Conservation (phyloP, 106 monocot genomes). For the Dendrobium officinale region DNA sequence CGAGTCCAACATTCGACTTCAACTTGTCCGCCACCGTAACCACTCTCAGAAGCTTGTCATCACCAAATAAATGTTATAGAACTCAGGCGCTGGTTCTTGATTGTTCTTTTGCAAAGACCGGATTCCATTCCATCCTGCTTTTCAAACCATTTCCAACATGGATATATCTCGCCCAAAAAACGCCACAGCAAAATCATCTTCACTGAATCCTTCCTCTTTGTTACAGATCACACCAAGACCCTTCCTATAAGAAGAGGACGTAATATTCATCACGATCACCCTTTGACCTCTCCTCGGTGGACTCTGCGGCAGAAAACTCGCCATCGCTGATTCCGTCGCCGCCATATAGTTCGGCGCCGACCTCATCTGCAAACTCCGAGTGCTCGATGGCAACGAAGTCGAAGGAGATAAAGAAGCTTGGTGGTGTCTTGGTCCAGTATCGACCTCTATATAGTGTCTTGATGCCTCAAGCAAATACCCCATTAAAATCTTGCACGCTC, state of each 20-base stretch:
- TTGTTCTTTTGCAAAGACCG: too few species aligned
- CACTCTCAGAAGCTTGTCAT: too few species aligned
- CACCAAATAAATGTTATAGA: too few species aligned
- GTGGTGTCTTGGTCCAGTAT: constrained; percentile 18
- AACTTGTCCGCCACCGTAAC: too few species aligned
- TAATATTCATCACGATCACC: too few species aligned
- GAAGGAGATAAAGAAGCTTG: constrained; percentile 21
- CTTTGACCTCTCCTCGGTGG: constrained; percentile 34
- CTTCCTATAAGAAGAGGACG: constrained; percentile 11
- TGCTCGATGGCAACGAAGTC: constrained; percentile 74
- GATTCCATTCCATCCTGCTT: too few species aligned
- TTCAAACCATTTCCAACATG: too few species aligned
- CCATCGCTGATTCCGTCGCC: constrained; percentile 45
- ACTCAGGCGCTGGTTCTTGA: too few species aligned
- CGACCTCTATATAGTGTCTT: constrained; percentile 73
- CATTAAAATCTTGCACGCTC: too few species aligned
- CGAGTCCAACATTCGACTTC: too few species aligned
- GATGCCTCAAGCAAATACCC: constrained; percentile 10
- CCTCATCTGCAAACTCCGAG: constrained; percentile 49
- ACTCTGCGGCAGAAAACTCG: constrained; percentile 44
- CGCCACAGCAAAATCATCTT: constrained; percentile 95
- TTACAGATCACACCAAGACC: constrained; percentile 99
- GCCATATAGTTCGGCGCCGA: constrained; percentile 64
- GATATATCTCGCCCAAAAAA: constrained; percentile 84
- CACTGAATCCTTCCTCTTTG: constrained; percentile 72